Base-by-base conservation (phyloP, 257 asterid species). In the Fraxinus americana region DNA sequence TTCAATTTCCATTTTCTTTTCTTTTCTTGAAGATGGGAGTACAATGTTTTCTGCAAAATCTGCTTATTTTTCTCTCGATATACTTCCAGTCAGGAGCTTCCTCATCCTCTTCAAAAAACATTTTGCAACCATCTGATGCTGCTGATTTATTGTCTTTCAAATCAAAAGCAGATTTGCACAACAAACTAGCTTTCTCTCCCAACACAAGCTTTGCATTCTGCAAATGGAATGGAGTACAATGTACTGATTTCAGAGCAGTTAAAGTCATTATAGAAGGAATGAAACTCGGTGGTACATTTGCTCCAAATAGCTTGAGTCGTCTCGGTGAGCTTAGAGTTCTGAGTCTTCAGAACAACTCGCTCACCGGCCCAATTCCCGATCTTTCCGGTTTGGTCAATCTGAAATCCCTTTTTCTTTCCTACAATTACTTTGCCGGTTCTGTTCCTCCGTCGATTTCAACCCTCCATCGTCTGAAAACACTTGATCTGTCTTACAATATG, bases 311-410 rank as follows among this genome's bases (percentile, higher is more conserved):
- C 0, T 82, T 94, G 34, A 85, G 85, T 29, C 85, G 29, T 4
- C 91, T 94, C 79, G 77, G 80, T 48, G 85, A 92, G 86, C 89
- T 94, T 36, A 88, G 98, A 66, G 95, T 91, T 1, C 84, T 92
- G 27, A 90, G 95, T 66, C 89, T 94, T 2, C 97, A 83, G 71
- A 90, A 90, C 86, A 91, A 89, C 91, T 90, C 97, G 4, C 90
- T 94, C 78, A 83, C 92, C 71, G 99, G 99, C 4, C 89, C 96
- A 0, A 79, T 92, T 77, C 99, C 99, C 2, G 94, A 92, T 57
- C 83, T 94, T 0, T 90, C 99, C 72, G 71, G 83, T 59, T 75
- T 94, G 35, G 0, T 76, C 63, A 90, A 90, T 79, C 88, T 94
- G 25, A 94, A 94, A 74, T 87, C 70, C 1, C 91, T 94, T 2